Evolutionary conservation across 495 filamentous ascomycete species (phyloP).

Genomic region (Pseudevernia furfuracea): DNA sequence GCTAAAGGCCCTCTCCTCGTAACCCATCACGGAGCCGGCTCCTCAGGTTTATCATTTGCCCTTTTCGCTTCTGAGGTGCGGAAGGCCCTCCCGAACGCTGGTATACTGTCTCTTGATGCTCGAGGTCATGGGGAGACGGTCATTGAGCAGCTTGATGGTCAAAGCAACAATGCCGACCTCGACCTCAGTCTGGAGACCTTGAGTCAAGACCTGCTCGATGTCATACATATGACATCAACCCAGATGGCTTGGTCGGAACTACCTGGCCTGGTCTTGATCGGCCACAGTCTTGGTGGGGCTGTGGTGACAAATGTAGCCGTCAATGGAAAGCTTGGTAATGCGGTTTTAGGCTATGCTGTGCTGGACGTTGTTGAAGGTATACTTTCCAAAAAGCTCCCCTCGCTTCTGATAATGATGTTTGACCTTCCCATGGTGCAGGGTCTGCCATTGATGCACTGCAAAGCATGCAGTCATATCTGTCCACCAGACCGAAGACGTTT

Average conservation of each 20-base stretch:
- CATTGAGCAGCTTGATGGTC: conserved; percentile 26
- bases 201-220: conserved; percentile 60
- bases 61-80: conserved; percentile 69
- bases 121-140: conserved; percentile 77
- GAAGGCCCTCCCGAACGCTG: conserved; percentile 69
- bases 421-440: conserved; percentile 29
- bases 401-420: not conserved
- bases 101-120: conserved; percentile 76
- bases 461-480: conserved; percentile 87
- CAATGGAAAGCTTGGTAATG: conserved; percentile 52
- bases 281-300: conserved; percentile 94
- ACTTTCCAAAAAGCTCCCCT: conserved; percentile 29
- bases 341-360: conserved; percentile 78
- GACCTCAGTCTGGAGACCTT: conserved; percentile 65
- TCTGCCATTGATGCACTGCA: conserved; percentile 86
- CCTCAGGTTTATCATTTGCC: conserved; percentile 81
- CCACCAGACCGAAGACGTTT: conserved; percentile 74
- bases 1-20: conserved; percentile 70
- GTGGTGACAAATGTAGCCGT: conserved; percentile 81
- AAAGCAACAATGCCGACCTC: conserved; percentile 31
- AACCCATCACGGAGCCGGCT: conserved; percentile 84
- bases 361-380: conserved; percentile 84
- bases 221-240: conserved; percentile 55
- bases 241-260: conserved; percentile 63
- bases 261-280: conserved; percentile 74